Base-by-base conservation (phyloP, 2,329 filamentous ascomycete genomes). In the Cordyceps pruinosa region DNA sequence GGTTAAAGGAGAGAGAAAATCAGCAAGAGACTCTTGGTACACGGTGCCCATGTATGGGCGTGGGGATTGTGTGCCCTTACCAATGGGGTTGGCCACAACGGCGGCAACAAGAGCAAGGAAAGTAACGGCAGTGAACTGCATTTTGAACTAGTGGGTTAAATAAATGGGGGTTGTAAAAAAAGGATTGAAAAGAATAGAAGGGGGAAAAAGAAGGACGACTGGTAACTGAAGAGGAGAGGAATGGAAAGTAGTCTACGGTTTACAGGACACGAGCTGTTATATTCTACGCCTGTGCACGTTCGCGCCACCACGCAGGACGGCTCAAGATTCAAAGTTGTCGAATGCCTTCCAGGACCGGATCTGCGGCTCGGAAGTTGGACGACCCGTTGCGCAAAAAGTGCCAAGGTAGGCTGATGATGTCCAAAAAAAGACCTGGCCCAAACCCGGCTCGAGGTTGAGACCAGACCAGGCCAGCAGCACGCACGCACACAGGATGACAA, bases 91-190 rank as follows among this genome's bases (percentile, higher is more conserved):
- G 57, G 77, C 79, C 64, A 77, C 67, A 63, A 72, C 77, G 64
- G 75, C 70, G 57, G 75, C 70, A 68, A 73, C 70, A 60, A 83
- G 68, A 60, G 77, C 70, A 63, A 79, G 68, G 60, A 81, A 58
- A 64, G 74, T 71, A 64, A 77, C 61, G 61, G 75, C 60, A 59
- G 75, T 73, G 75, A 77, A 77, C 74, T 81, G 76, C 80, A 83
- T 83, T 59, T 73, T 81, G 75, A 70, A 30, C 12, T 12, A 42
- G 9, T n/a, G 7, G 2, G 17, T 21, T 25, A 10, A 30, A 59
- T 62, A 68, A 54, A 15, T 34, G 12, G 28, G 2, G 10, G 23
- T 1, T 15, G n/a, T 32, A 13, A 52, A 42, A 17, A 30, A 21
- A 47, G 10, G 21, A 25, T 42, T 25, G 39, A 25, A 15, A 28